A percentile compares a stretch with the other conserved stretches of the same genome.
phyloP scores from a whole-genome alignment of 2,329 filamentous ascomycete genomes.

The Arthrobotrys pseudoclavata region DNA sequence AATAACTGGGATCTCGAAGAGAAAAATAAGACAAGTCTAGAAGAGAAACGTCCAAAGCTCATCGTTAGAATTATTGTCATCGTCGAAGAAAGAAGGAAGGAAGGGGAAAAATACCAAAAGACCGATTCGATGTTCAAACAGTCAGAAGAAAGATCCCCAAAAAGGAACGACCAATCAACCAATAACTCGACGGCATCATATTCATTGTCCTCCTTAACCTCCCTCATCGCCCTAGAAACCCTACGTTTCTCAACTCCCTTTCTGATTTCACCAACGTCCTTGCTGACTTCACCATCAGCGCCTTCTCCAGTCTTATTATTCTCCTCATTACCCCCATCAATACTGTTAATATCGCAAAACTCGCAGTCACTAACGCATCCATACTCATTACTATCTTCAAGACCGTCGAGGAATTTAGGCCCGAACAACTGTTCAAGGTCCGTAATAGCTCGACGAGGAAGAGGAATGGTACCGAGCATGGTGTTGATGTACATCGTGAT shows the following conservation, averaged over 20 bases:
- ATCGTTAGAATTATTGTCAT: no score
- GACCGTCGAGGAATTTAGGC: neutral
- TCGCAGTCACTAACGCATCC: constrained; percentile 55
- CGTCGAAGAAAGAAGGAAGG: no score
- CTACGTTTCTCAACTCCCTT: constrained; percentile 3
- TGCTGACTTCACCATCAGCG: neutral
- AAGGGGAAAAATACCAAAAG: neutral
- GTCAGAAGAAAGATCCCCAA: no score
- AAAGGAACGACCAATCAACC: neutral
- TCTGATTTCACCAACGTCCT: neutral
- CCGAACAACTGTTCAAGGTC: constrained; percentile 27
- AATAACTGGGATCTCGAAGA: no score
- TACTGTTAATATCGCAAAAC: constrained; percentile 28
- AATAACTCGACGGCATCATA: constrained; percentile 13
- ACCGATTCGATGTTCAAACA: neutral
- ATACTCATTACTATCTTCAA: constrained; percentile 18
- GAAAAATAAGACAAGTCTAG: no score
- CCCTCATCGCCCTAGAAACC: neutral
- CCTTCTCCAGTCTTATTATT: no score
- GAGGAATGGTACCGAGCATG: constrained; percentile 40
- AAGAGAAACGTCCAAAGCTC: no score
- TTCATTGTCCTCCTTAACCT: constrained; percentile 10
- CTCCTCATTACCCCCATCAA: no score
- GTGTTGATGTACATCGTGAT: constrained; percentile 54
- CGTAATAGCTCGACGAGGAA: neutral